Evolutionary conservation across 805 yeast genomes (phyloP).

Genomic region (Nakazawaea ambrosiae): DNA sequence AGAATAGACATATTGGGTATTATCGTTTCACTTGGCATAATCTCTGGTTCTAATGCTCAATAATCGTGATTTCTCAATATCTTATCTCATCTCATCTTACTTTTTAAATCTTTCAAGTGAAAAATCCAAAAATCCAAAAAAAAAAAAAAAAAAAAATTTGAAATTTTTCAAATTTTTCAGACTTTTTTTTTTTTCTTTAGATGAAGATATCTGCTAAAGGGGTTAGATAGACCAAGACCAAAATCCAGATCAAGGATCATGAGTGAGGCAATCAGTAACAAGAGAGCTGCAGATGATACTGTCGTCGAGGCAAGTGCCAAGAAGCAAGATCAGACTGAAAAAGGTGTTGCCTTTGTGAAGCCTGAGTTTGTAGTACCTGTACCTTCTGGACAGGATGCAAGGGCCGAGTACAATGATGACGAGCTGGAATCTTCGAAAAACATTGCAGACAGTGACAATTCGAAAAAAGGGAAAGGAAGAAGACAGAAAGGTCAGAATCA

Average conservation of each 20-base stretch:
- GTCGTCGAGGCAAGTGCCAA: conserved; percentile 12
- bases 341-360: conserved; percentile 75
- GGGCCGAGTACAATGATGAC: conserved; percentile 31
- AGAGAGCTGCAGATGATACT: conserved; percentile 7
- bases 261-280: conserved; percentile 4
- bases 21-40: too few species aligned
- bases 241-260: not conserved
- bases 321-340: conserved; percentile 20
- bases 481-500: conserved; percentile 79
- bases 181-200: not conserved
- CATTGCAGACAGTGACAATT: conserved; percentile 24
- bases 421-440: conserved; percentile 36
- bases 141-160: not conserved
- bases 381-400: not conserved
- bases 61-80: conserved; percentile 7
- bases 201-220: not conserved
- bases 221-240: too few species aligned
- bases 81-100: not conserved
- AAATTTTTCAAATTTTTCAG: not conserved
- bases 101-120: not conserved
- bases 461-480: conserved; percentile 35
- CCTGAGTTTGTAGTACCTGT: conserved; percentile 49
- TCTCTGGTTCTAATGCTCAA: too few species aligned
- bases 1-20: too few species aligned
- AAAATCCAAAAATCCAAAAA: not conserved